Evolutionary conservation across 768 basidiomycete species (phyloP), one percentile per base, ranked within the genome.

Genomic region (Filobasidium floriforme): DNA sequence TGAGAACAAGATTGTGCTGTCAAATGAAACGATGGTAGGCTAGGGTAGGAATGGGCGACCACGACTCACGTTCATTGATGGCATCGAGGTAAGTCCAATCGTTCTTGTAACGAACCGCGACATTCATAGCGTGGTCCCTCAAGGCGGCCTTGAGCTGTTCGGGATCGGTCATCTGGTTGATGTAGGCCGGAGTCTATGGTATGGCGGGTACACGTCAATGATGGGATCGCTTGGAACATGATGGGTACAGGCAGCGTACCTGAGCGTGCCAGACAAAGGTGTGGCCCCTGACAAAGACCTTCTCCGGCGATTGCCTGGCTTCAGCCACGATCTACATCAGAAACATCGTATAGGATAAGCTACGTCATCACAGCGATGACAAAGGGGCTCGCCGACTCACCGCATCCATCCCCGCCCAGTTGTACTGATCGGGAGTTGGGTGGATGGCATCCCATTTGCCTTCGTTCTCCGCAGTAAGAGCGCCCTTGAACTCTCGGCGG

Each of bases 361-460:
- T 32, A n/a, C 1, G 15, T 24, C 44, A 10, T 15, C 10, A 10
- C 54, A 12, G 18, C 0, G 18, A 55, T 1, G 1, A 2, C 12
- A 14, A 3, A 12, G 10, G 24, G 9, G 1, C 15, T 7, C 52
- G 11, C 4, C 9, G n/a, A 46, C 71, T 61, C 49, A 73, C 73
- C 65, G 71, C 55, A 59, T 74, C 73, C 11, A 62, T 63, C 18
- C 73, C 73, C 14, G 68, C 71, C 70, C 70, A 74, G 62, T 72
- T 71, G 68, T 72, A 74, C 7, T 69, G 69, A 1, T 70, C 72
- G 41, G 68, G 51, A 32, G 64, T 41, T 12, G 73, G 71, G 64
- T 74, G 51, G 32, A 74, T 69, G 12, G 72, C 70, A 60, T 72
- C 71, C 73, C 73, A 74, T 46, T 74, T 74, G 69, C 72, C 70